phyloP scores from a whole-genome alignment of 768 basidiomycete genomes.

The Hysterangium stoloniferum region DNA sequence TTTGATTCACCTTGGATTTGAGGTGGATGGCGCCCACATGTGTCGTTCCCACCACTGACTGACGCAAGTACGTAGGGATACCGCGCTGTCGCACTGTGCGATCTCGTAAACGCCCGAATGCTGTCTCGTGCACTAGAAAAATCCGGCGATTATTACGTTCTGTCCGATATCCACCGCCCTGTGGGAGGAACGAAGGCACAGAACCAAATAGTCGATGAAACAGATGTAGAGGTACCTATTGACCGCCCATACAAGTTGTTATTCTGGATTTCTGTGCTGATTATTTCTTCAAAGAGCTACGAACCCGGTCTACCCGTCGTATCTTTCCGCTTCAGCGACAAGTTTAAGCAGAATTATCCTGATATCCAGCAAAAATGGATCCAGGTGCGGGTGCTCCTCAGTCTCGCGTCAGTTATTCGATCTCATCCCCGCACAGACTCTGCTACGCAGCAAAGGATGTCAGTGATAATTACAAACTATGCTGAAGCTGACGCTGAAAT shows the following conservation, averaged over 20 bases:
- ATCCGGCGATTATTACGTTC: slow-evolving; percentile 42
- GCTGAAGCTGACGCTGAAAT: no score
- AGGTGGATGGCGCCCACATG: slow-evolving; percentile 17
- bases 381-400: slow-evolving; percentile 23
- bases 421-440: slow-evolving; percentile 20
- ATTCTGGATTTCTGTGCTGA: not conserved
- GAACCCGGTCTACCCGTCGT: slow-evolving; percentile 45
- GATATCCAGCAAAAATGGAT: slow-evolving; percentile 53
- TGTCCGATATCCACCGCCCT: slow-evolving; percentile 48
- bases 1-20: slow-evolving; percentile 52
- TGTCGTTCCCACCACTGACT: not conserved
- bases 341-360: slow-evolving; percentile 44
- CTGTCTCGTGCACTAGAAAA: slow-evolving; percentile 55
- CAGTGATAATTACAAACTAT: not conserved
- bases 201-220: slow-evolving; percentile 35
- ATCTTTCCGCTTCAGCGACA: slow-evolving; percentile 47
- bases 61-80: slow-evolving; percentile 28
- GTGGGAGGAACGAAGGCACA: slow-evolving; percentile 18
- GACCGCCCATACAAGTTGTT: slow-evolving; percentile 21
- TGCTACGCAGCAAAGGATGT: slow-evolving; percentile 28
- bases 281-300: slow-evolving; percentile 29
- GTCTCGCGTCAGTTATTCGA: not conserved
- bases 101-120: slow-evolving; percentile 57
- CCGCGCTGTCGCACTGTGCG: slow-evolving; percentile 37
- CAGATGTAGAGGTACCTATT: slow-evolving; percentile 45